These are phyloP conservation scores for Cyberlindnera veronae DNA, from an alignment of 805 yeast genomes.

Conservation along the genomic window DNA sequence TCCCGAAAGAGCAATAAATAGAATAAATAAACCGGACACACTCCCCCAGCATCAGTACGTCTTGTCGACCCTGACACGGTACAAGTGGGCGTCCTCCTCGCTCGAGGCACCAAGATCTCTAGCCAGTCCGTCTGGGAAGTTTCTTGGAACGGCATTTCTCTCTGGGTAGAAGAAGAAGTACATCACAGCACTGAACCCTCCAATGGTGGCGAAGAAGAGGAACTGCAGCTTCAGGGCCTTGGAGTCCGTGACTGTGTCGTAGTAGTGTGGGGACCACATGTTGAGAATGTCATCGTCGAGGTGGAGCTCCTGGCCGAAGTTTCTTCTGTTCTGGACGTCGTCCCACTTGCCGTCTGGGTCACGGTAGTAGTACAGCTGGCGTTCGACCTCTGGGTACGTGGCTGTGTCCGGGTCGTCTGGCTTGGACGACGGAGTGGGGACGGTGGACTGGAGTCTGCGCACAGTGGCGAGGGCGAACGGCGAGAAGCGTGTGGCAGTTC, in stretches of 20 bases:
- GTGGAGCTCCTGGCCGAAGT: slow-evolving; percentile 67
- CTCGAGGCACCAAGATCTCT: slow-evolving; percentile 64
- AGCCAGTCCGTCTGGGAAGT: slow-evolving; percentile 76
- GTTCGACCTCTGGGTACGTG: slow-evolving; percentile 55
- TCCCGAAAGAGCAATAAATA: slow-evolving; percentile 6
- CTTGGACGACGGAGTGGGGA: no score
- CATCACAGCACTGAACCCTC: slow-evolving; percentile 39
- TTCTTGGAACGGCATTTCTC: slow-evolving; percentile 71
- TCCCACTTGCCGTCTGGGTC: slow-evolving; percentile 74
- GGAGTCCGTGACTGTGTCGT: slow-evolving; percentile 53
- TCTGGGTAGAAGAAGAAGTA: slow-evolving; percentile 56
- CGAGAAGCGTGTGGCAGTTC: no score
- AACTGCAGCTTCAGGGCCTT: slow-evolving; percentile 58
- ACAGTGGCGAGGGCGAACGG: no score
- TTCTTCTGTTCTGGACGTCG: slow-evolving; percentile 78
- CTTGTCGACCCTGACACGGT: slow-evolving; percentile 41
- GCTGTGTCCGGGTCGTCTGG: not conserved
- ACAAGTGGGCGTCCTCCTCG: slow-evolving; percentile 38
- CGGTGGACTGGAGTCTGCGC: no score
- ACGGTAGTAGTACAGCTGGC: slow-evolving; percentile 57
- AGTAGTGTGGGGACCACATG: slow-evolving; percentile 84
- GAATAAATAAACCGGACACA: not conserved
- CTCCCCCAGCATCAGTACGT: slow-evolving; percentile 15
- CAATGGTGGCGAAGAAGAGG: slow-evolving; percentile 51
- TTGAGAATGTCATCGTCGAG: slow-evolving; percentile 71